Evolutionary conservation across 225 moss, liverwort and hornwort species (phyloP).

Genomic region (Pseudoscleropodium purum): DNA sequence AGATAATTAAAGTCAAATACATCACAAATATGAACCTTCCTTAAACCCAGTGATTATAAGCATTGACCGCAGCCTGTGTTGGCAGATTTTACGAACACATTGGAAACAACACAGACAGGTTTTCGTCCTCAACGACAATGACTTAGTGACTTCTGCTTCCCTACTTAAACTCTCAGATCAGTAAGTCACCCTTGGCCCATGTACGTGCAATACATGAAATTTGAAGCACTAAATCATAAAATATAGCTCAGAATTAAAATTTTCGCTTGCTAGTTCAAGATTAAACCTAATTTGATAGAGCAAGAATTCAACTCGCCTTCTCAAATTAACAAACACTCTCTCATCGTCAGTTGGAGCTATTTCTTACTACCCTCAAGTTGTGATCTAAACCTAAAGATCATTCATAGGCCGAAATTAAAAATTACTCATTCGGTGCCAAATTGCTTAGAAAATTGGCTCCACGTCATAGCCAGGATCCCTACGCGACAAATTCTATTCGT

Average conservation of each 20-base stretch:
- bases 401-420: not conserved
- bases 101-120: not conserved
- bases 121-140: not conserved
- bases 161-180: not conserved
- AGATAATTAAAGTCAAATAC: not conserved
- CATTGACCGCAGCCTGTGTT: not conserved
- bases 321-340: not conserved
- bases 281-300: not conserved
- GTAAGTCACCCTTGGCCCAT: not conserved
- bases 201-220: not conserved
- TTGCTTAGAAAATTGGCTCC: not conserved
- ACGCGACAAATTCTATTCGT: not conserved
- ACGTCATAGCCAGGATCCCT: not conserved
- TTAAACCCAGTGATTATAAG: not conserved
- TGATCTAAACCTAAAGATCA: not conserved
- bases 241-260: not conserved
- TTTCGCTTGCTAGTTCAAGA: not conserved
- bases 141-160: not conserved
- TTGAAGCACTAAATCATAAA: not conserved
- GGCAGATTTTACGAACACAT: not conserved
- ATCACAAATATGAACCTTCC: not conserved
- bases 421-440: not conserved
- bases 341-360: not conserved
- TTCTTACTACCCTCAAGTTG: not conserved
- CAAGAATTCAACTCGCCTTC: not conserved